A percentile compares a stretch with the other conserved stretches of the same genome.
phyloP scores from a whole-genome alignment of 495 filamentous ascomycete species.

The Talaromyces nanjingensis region DNA sequence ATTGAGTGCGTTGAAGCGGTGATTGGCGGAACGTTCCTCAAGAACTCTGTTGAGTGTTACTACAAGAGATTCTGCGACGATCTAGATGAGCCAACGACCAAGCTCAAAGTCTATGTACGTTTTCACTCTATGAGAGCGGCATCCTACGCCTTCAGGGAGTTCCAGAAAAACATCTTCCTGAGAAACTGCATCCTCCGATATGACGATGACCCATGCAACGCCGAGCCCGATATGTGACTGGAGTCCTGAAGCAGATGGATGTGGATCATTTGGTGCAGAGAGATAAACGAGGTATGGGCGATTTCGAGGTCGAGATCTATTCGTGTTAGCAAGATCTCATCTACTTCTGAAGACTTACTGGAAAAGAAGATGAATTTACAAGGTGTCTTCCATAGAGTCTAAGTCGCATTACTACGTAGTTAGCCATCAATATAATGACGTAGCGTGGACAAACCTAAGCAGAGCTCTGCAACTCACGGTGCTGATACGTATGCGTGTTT shows the following conservation, averaged over 20 bases:
- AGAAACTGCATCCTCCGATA: not conserved
- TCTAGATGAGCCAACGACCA: constrained; percentile 13
- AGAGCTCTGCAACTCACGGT: too few species aligned
- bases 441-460: too few species aligned
- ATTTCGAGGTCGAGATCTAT: too few species aligned
- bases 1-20: constrained; percentile 10
- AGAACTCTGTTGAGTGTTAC: constrained; percentile 5
- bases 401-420: too few species aligned
- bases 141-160: constrained; percentile 9
- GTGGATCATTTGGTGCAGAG: not conserved
- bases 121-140: constrained; percentile 28
- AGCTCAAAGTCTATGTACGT: constrained; percentile 15
- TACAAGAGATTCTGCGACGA: constrained; percentile 16
- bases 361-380: too few species aligned
- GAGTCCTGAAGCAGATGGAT: not conserved
- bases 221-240: not conserved
- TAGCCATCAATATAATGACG: too few species aligned
- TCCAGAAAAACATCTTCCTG: not conserved
- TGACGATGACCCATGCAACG: constrained; percentile 6
- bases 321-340: too few species aligned
- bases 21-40: constrained; percentile 10
- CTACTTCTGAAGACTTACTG: too few species aligned
- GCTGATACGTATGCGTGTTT: not conserved
- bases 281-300: too few species aligned
- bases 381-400: too few species aligned